Conservation (phyloP, 495 filamentous ascomycete genomes). For the Trichoderma orchidacearum region DNA sequence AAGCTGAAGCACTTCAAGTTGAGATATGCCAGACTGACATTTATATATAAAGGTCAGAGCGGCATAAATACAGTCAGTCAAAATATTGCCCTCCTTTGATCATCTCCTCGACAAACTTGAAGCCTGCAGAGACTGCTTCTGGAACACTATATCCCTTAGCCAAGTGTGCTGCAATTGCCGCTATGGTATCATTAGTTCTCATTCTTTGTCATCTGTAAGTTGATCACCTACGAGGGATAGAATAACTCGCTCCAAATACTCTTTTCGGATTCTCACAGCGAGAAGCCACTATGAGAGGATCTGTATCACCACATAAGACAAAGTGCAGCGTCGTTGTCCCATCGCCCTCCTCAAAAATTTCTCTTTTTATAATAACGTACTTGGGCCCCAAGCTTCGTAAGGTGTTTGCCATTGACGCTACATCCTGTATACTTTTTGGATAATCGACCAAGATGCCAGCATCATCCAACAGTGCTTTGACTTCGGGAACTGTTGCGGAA, state of each 20-base stretch:
- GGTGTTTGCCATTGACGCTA: conserved; percentile 2
- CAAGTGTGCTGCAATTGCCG: conserved; percentile 1
- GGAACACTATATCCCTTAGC: conserved; percentile 1
- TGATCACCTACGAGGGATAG: conserved; percentile 2
- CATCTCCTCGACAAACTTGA: conserved; percentile 1
- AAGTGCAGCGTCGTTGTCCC: conserved; percentile 1
- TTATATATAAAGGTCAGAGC: no score
- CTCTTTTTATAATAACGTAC: conserved; percentile 3
- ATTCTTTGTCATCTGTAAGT: background rate
- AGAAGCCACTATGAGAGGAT: conserved; percentile 1
- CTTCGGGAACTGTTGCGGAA: conserved; percentile 1
- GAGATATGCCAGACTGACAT: no score
- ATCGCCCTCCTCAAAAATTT: conserved; percentile 2
- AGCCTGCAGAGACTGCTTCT: conserved; percentile 2
- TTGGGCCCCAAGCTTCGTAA: conserved; percentile 1
- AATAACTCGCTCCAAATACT: conserved; percentile 3
- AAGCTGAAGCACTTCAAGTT: no score
- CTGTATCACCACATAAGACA: background rate
- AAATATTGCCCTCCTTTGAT: conserved; percentile 2
- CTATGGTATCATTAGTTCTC: background rate
- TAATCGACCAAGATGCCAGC: conserved; percentile 1
- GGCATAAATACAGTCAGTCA: background rate
- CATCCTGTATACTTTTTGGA: conserved; percentile 3
- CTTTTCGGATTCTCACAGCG: conserved; percentile 1
- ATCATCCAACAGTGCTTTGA: conserved; percentile 3